Evolutionary conservation across 306 rosid species (phyloP), one percentile per base, ranked within the genome.

Genomic region (Trifolium repens): DNA sequence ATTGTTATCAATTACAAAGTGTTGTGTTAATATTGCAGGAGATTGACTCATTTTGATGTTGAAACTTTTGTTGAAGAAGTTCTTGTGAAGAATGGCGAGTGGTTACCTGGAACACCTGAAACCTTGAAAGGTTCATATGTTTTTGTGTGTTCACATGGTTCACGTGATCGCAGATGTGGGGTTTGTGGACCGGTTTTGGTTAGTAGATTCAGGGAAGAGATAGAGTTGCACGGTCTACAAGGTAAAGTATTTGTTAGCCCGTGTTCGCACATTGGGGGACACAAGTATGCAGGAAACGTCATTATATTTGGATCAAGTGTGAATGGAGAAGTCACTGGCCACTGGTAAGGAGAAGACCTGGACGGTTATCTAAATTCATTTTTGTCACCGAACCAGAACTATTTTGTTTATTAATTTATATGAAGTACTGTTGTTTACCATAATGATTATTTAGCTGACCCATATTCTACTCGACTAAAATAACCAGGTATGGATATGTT

Each of bases 51-150:
- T 82, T 94, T 91, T 85, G 97, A 94, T 80, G 97, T 91, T 61
- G 97, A 94, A 9, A 94, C 96, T 22, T 94, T 94, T 78, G 98
- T 91, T 34, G 98, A 94, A 83, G 98, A 94, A 86, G 98, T 94
- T 59, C 96, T 94, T 71, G 98, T 94, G 84, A 94, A 91, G 83
- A 89, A 91, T 69, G 92, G 91, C 54, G 96, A 91, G 22, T 94
- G 98, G 98, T 84, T 79, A 78, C 97, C 97, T 60, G 97, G 97
- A 84, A 86, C 91, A 30, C 98, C 97, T 9, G 98, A 91, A 83
- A 59, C 83, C 5, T 72, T 94, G 74, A 94, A 71, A 78, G 94
- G 88, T 82, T 86, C 93, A 0, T 89, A 85, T 80, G 66, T 94
- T 66, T 94, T 94, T 55, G 97, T 91, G 54, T 94, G 98, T 84